A percentile compares a stretch with the other conserved stretches of the same genome.
phyloP scores from a whole-genome alignment of 305 asterid species.

The Euphrasia arctica region DNA sequence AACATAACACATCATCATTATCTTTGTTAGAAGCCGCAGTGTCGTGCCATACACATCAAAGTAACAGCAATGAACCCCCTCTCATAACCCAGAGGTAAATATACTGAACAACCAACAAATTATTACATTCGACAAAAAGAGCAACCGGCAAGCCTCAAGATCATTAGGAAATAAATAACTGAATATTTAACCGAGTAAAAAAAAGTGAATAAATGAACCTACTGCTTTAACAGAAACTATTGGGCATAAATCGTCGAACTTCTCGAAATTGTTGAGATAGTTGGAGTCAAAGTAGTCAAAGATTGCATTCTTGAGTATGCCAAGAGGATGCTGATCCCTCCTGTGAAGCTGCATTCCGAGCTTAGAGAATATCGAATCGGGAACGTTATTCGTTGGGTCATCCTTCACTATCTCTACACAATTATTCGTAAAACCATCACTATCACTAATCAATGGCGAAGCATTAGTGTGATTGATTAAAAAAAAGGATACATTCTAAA shows the following conservation, averaged over 20 bases:
- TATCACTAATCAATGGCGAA: slow-evolving; percentile 15
- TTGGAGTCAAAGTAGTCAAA: slow-evolving; percentile 67
- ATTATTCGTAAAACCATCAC: slow-evolving; percentile 15
- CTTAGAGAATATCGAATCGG: slow-evolving; percentile 69
- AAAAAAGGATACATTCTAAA: neutral
- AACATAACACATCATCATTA: slow-evolving; percentile 16
- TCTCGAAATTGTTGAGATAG: slow-evolving; percentile 57
- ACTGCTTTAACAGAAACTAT: slow-evolving; percentile 66
- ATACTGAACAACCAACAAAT: neutral
- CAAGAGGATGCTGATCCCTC: slow-evolving; percentile 79
- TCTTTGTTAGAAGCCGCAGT: neutral
- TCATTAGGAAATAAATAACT: slow-evolving; percentile 10
- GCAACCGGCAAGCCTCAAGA: slow-evolving; percentile 9
- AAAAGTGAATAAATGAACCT: slow-evolving; percentile 12
- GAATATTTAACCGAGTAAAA: neutral
- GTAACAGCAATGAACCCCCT: slow-evolving; percentile 1
- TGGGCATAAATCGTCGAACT: slow-evolving; percentile 73
- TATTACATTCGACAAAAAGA: neutral
- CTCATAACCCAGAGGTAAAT: slow-evolving; percentile 4
- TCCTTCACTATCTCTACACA: slow-evolving; percentile 73
- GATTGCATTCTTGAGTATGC: slow-evolving; percentile 77
- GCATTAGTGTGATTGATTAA: neutral
- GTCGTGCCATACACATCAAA: neutral
- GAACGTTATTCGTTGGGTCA: slow-evolving; percentile 80
- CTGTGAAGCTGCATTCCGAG: slow-evolving; percentile 87